phyloP scores from a whole-genome alignment of 495 filamentous ascomycete genomes.

The Aspergillus wentii region DNA sequence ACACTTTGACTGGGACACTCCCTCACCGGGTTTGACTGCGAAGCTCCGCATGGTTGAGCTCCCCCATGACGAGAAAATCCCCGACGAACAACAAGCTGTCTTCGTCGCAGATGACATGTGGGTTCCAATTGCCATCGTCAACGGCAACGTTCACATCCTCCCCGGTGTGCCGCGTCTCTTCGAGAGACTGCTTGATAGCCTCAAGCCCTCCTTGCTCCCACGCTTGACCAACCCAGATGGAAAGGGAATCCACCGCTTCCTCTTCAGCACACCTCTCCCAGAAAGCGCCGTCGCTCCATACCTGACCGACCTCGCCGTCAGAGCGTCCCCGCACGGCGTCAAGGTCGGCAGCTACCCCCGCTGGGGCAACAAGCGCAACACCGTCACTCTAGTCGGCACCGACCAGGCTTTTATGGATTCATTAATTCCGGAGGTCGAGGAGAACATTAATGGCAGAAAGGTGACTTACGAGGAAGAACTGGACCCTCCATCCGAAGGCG shows the following conservation, averaged over 20 bases:
- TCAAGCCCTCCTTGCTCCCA: constrained; percentile 65
- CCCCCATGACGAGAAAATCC: constrained; percentile 62
- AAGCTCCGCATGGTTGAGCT: constrained; percentile 86
- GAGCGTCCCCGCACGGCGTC: constrained; percentile 65
- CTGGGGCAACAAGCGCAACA: constrained; percentile 85
- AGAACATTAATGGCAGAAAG: constrained; percentile 51
- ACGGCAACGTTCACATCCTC: constrained; percentile 89
- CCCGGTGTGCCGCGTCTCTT: constrained; percentile 88
- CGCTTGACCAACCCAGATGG: constrained; percentile 73
- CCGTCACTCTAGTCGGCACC: constrained; percentile 82
- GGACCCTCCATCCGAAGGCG: constrained; percentile 34
- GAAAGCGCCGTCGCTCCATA: constrained; percentile 83
- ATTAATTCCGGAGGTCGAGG: constrained; percentile 57
- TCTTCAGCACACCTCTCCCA: constrained; percentile 79
- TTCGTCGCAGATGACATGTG: constrained; percentile 80
- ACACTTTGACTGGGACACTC: constrained; percentile 80
- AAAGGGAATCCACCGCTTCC: constrained; percentile 67
- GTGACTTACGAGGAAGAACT: constrained; percentile 57
- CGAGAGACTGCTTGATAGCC: constrained; percentile 65
- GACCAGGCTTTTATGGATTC: constrained; percentile 59
- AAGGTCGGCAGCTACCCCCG: constrained; percentile 97
- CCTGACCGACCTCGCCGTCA: constrained; percentile 70
- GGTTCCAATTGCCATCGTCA: constrained; percentile 84
- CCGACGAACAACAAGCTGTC: constrained; percentile 60
- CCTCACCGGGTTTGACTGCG: constrained; percentile 71